Evolutionary conservation across 306 rosid species (phyloP).

Genomic region (Quercus rubra): DNA sequence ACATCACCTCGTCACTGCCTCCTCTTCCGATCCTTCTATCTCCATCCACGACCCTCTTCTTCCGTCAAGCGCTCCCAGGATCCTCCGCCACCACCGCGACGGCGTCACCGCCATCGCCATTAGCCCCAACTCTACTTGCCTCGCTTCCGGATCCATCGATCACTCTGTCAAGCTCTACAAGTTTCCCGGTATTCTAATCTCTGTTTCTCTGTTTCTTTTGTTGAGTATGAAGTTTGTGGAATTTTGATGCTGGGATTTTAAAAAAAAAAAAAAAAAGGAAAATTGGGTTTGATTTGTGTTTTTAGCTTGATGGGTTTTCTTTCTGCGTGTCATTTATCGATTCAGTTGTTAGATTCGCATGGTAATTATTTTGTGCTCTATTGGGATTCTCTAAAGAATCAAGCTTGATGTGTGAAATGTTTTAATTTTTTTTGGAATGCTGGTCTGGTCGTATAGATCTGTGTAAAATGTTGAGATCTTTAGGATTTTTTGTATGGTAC

Average conservation of each 20-base stretch:
- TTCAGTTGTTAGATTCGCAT: too few relatives aligned
- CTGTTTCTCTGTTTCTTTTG: neutral
- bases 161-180: slow-evolving; percentile 96
- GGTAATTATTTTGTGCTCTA: neutral
- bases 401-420: neutral
- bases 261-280: neutral
- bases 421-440: neutral
- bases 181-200: slow-evolving; percentile 59
- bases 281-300: neutral
- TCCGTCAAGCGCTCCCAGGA: slow-evolving; percentile 56
- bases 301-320: too few relatives aligned
- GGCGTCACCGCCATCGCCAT: slow-evolving; percentile 89
- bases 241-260: neutral
- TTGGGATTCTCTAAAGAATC: neutral
- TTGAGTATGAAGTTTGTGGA: neutral
- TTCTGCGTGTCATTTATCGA: too few relatives aligned
- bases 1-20: slow-evolving; percentile 65
- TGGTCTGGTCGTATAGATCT: neutral
- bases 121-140: slow-evolving; percentile 92
- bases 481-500: neutral
- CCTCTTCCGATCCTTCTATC: slow-evolving; percentile 60
- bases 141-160: slow-evolving; percentile 91
- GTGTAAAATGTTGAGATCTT: neutral
- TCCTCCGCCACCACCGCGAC: slow-evolving; percentile 89
- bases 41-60: slow-evolving; percentile 73